A percentile compares a stretch with the other conserved stretches of the same genome.
Conservation (phyloP, 2,329 filamentous ascomycete genomes). For the Rachicladosporium sp. region DNA sequence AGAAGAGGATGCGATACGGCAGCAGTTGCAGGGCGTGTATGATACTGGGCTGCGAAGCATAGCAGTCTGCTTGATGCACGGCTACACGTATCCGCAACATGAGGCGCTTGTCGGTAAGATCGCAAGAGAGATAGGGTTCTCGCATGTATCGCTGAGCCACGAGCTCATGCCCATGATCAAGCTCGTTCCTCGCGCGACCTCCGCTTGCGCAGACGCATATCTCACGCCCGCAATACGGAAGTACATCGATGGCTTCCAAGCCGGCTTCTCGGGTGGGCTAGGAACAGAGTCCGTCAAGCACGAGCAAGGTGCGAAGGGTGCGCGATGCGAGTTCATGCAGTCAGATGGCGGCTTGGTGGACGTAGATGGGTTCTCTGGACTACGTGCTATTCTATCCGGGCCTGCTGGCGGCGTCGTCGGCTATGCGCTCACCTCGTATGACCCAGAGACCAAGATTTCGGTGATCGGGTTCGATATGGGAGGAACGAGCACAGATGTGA, state of each 20-base stretch:
- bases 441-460: conserved; percentile 60
- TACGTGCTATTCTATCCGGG: conserved; percentile 70
- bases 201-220: conserved; percentile 11
- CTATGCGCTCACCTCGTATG: conserved; percentile 77
- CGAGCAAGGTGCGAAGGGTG: conserved; percentile 52
- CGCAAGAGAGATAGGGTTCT: conserved; percentile 20
- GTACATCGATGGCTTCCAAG: conserved; percentile 9
- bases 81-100: conserved; percentile 24
- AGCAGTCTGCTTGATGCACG: conserved; percentile 24
- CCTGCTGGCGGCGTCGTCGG: conserved; percentile 80
- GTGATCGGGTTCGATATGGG: conserved; percentile 52
- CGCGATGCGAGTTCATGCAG: conserved; percentile 85
- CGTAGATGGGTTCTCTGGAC: conserved; percentile 55
- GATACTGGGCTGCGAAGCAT: conserved; percentile 25
- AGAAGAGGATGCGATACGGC: conserved; percentile 7
- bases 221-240: conserved; percentile 9
- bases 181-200: conserved; percentile 8
- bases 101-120: conserved; percentile 17
- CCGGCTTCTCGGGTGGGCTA: conserved; percentile 7
- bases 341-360: conserved; percentile 58
- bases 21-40: conserved; percentile 16
- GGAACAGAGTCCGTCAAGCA: conserved; percentile 19
- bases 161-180: conserved; percentile 12
- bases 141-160: conserved; percentile 19
- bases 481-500: conserved; percentile 11